Evolutionary conservation across 345 rosid genomes (phyloP).

Genomic region (Salix suchowensis): DNA sequence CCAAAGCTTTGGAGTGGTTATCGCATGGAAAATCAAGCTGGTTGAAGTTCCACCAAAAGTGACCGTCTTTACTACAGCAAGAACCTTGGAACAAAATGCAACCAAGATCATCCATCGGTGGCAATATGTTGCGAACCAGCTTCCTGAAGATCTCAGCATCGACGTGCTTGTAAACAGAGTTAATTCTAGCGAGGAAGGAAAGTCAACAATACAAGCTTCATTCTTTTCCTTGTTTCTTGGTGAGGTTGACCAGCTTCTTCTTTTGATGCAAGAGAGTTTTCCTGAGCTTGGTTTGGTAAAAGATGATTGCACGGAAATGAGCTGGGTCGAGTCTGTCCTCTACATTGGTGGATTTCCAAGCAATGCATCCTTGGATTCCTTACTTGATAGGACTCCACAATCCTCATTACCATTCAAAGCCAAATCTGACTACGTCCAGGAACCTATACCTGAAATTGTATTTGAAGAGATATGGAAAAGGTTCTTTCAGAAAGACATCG

Average conservation of each 20-base stretch:
- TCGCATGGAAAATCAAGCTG: slow-evolving; percentile 32
- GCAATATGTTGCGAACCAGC: not conserved
- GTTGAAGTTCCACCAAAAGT: slow-evolving; percentile 15
- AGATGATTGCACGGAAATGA: no score
- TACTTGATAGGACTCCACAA: slow-evolving; percentile 40
- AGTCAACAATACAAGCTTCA: slow-evolving; percentile 30
- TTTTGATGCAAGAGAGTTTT: not conserved
- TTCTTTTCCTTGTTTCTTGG: slow-evolving; percentile 38
- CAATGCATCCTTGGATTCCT: slow-evolving; percentile 8
- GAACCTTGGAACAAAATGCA: no score
- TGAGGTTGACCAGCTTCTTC: slow-evolving; percentile 23
- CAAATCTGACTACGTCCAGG: slow-evolving; percentile 61
- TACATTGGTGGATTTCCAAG: no score
- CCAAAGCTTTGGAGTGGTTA: slow-evolving; percentile 63
- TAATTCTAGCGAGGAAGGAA: slow-evolving; percentile 12
- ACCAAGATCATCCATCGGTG: no score
- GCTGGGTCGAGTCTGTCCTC: no score
- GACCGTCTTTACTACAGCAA: no score
- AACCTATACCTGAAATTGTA: slow-evolving; percentile 27
- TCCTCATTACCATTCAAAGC: slow-evolving; percentile 41
- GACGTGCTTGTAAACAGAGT: slow-evolving; percentile 18
- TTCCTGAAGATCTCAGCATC: slow-evolving; percentile 45
- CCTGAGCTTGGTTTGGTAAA: slow-evolving; percentile 18
- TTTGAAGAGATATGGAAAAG: slow-evolving; percentile 45
- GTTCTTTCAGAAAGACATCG: slow-evolving; percentile 21